Evolutionary conservation across 345 rosid genomes (phyloP), one percentile per base, ranked within the genome.

Genomic region (Clarkia xantiana): DNA sequence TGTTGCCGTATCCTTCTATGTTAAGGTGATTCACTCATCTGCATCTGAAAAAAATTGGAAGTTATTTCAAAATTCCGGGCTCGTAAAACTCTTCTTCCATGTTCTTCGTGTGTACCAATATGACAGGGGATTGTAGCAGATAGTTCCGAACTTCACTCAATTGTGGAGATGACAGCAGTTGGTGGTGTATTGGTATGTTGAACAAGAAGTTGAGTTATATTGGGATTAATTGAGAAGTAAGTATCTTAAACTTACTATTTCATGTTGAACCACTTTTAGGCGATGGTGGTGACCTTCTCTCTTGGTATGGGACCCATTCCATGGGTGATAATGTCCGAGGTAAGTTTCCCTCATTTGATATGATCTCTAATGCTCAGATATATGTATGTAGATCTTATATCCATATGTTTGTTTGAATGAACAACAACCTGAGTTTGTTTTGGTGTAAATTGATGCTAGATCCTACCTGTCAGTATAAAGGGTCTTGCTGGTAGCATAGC

Each of bases 291-390:
- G 56, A 15, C 60, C 45, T 91, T 91, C 72, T 86, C 96, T 53
- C 71, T 91, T 53, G 98, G 98, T 59, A 66, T 91, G 67, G 98
- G 98, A 38, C 71, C 98, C 12, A 81, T 86, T 57, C 98, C 96
- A 9, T 91, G 98, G 98, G 44, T 91, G 56, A 80, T 91, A 59
- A 91, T 91, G 98, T 91, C 96, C 1, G 96, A 91, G 96, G 98
- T 91, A 69, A 29, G 4, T 23, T 3, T 23, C 36, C 5, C 6
- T 29, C 36, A 29, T 7, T 29, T 29, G n/a, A 29, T 29, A 29
- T 29, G 36, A 29, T 29, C 25, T 22, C 25, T 22, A 22, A 22
- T 22, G 25, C 25, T 22, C 36, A 29, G 36, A 29, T 29, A 29
- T n/a, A n/a, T n/a, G n/a, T n/a, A 1, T 18, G 14, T 11, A 10